phyloP scores from a whole-genome alignment of 1,284 basidiomycete species.

The Coriolopsis trogii region DNA sequence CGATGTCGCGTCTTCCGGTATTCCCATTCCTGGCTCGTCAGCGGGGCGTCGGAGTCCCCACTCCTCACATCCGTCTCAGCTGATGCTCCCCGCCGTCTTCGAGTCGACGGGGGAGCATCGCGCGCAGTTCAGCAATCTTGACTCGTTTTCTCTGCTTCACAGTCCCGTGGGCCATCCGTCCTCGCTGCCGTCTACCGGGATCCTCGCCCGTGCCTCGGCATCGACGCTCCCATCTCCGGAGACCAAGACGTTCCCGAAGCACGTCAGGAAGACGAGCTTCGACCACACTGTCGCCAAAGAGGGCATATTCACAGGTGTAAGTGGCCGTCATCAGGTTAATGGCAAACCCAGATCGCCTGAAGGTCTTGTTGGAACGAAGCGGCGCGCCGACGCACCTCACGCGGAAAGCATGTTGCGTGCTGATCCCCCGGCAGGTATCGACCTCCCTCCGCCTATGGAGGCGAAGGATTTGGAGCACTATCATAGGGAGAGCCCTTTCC shows the following conservation, averaged over 20 bases:
- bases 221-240: conserved; percentile 43
- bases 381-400: conserved; percentile 75
- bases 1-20: conserved; percentile 42
- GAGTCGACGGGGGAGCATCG: conserved; percentile 45
- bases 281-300: conserved; percentile 84
- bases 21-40: conserved; percentile 55
- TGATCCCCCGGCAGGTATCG: conserved; percentile 64
- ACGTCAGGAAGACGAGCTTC: conserved; percentile 90
- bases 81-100: conserved; percentile 51
- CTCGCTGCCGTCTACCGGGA: conserved; percentile 65
- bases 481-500: conserved; percentile 56
- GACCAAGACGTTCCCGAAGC: conserved; percentile 70
- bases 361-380: conserved; percentile 66
- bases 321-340: conserved; percentile 78
- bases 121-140: conserved; percentile 23
- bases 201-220: conserved; percentile 48
- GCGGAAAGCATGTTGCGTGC: conserved; percentile 75
- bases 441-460: conserved; percentile 37
- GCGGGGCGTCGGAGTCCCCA: conserved; percentile 57
- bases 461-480: conserved; percentile 31
- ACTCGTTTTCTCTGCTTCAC: conserved; percentile 46
- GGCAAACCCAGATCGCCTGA: conserved; percentile 70
- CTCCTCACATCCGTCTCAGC: conserved; percentile 28
- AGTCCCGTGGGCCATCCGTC: conserved; percentile 63
- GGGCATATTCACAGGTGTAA: conserved; percentile 57